Base-by-base conservation (phyloP, 2,329 filamentous ascomycete species). In the Colletotrichum chrysophilum region DNA sequence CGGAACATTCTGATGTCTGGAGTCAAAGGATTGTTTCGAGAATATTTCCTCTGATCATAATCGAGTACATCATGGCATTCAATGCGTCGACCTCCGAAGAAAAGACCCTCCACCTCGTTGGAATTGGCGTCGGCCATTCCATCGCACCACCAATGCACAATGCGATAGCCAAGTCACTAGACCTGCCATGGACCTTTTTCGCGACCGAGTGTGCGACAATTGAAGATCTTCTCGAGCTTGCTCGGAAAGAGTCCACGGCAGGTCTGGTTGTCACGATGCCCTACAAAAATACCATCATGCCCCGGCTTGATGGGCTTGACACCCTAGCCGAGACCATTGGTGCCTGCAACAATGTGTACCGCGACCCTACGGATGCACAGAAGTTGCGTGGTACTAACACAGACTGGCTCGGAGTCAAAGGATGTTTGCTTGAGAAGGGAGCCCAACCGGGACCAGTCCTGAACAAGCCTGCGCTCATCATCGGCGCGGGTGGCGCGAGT, bases 401-500 rank as follows among this genome's bases (percentile, higher is more conserved):
- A 3, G 86, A 88, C 75, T 87, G 86, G 85, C 76, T 82, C 2
- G 85, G 86, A 3, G 83, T 88, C 68, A 81, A 81, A 52, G 83
- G 80, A 6, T 86, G 83, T 71, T 77, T 87, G 14, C 72, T 80
- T 61, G 60, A 34, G 30, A 71, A 76, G 34, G 76, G 77, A 62
- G 73, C 77, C 34, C 38, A 64, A 9, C 70, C 60, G 52, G 77
- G 79, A 7, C 69, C 77, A 18, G 52, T 67, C 4, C 18, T 67
- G 5, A 68, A 78, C 18, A 80, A 76, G 8, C 75, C 80, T 5
- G 84, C 82, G 3, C 67, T 87, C 38, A 82, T 87, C 12, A 80
- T 87, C 18, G 86, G 85, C 0, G 86, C 85, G 1, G 85, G 86
- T 4, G 86, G 86, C 7, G 86, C 86, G 1, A 83, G 83, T 16